Conservation (phyloP, 371 early-diverging fungal genomes). For the Blakeslea trispora region DNA sequence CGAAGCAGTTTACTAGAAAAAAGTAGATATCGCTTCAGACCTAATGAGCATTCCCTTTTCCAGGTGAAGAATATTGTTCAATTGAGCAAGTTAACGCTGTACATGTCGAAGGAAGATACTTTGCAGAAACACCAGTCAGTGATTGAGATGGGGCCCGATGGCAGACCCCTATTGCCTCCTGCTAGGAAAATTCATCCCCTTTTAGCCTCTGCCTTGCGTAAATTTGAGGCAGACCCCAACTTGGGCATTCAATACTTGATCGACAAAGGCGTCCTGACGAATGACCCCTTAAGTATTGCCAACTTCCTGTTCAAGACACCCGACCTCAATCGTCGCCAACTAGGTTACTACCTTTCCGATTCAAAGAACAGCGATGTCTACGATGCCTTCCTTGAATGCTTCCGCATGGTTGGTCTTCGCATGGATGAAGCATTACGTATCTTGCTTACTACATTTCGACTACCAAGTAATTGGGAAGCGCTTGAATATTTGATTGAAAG, state of each 20-base stretch:
- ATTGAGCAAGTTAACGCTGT: constrained; percentile 53
- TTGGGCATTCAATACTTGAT: constrained; percentile 72
- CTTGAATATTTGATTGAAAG: constrained; percentile 81
- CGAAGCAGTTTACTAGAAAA: constrained; percentile 17
- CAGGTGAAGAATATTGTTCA: constrained; percentile 67
- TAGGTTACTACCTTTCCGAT: constrained; percentile 64
- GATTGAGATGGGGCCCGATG: constrained; percentile 13
- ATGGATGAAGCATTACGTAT: constrained; percentile 84
- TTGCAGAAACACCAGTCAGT: constrained; percentile 6
- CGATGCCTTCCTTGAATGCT: constrained; percentile 74
- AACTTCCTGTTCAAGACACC: constrained; percentile 83
- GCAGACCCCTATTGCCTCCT: constrained; percentile 30
- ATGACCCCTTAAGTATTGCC: constrained; percentile 75
- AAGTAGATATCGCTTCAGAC: constrained; percentile 38
- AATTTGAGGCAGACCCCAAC: constrained; percentile 72
- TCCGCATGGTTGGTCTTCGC: constrained; percentile 68
- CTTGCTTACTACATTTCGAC: constrained; percentile 70
- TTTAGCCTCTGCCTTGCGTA: constrained; percentile 60
- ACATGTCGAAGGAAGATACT: constrained; percentile 51
- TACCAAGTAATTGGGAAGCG: constrained; percentile 73
- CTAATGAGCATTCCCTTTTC: constrained; percentile 56
- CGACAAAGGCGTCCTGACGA: constrained; percentile 67
- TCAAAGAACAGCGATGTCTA: constrained; percentile 64
- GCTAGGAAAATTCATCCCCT: constrained; percentile 63
- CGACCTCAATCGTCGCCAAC: constrained; percentile 71